Percentiles rank a stretch among this genome's conserved stretches.
Conservation (phyloP, 2,329 filamentous ascomycete genomes). For the Aspergillus pseudonomiae region DNA sequence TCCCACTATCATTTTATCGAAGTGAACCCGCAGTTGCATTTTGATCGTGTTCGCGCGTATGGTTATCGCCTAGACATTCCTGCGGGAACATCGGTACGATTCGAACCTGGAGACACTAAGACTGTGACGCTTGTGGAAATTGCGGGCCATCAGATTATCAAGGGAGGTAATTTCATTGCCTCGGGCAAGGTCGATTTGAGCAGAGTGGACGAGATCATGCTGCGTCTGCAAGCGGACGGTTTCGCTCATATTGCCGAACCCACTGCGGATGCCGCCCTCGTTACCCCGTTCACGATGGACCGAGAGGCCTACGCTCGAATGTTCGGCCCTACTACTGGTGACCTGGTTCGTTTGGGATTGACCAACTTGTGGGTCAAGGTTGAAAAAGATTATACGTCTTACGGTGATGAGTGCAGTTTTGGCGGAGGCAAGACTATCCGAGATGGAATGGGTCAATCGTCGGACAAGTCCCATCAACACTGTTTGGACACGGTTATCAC, state of each 20-base stretch:
- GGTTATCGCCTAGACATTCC: slow-evolving; percentile 87
- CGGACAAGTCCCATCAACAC: slow-evolving; percentile 71
- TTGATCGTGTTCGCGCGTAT: slow-evolving; percentile 80
- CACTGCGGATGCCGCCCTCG: slow-evolving; percentile 54
- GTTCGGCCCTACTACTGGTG: slow-evolving; percentile 91
- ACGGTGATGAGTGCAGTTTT: slow-evolving; percentile 94
- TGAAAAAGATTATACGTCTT: slow-evolving; percentile 79
- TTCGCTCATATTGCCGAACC: slow-evolving; percentile 79
- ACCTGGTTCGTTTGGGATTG: slow-evolving; percentile 76
- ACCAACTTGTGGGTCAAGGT: slow-evolving; percentile 91
- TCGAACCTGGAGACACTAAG: slow-evolving; percentile 90
- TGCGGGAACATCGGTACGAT: slow-evolving; percentile 87
- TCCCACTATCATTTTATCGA: slow-evolving; percentile 97
- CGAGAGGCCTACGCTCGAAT: slow-evolving; percentile 78
- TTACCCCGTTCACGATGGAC: slow-evolving; percentile 71
- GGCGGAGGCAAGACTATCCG: slow-evolving; percentile 91
- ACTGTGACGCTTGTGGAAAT: slow-evolving; percentile 91
- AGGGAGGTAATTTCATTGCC: slow-evolving; percentile 81
- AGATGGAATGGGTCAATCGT: slow-evolving; percentile 94
- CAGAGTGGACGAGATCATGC: slow-evolving; percentile 67
- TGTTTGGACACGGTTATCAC: slow-evolving; percentile 83
- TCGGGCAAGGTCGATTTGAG: slow-evolving; percentile 69
- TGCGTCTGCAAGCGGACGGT: slow-evolving; percentile 68
- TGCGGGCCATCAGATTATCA: slow-evolving; percentile 75
- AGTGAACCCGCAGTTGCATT: slow-evolving; percentile 85